These are phyloP conservation scores for Atalantia buxifolia DNA, from an alignment of 345 rosid species.

Conservation along the genomic window DNA sequence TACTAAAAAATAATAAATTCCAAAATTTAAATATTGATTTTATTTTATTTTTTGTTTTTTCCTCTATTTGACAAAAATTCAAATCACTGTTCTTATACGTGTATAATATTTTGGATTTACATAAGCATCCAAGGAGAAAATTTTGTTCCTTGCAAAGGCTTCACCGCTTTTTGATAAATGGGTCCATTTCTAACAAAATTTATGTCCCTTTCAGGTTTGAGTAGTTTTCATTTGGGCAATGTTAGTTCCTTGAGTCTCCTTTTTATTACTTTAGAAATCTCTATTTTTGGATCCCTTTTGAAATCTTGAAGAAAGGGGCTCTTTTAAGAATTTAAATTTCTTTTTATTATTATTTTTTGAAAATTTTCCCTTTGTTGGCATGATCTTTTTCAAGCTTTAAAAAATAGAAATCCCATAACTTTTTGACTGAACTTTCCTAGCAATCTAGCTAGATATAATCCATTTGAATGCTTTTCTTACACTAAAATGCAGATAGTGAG, in stretches of 20 bases:
- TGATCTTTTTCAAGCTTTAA: conserved; percentile 25
- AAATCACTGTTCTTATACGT: background rate
- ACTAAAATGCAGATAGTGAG: conserved; percentile 21
- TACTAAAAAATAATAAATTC: background rate
- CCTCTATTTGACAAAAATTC: background rate
- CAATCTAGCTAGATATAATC: background rate
- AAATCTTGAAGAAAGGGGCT: conserved; percentile 23
- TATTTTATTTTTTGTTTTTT: background rate
- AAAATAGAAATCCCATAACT: conserved; percentile 16
- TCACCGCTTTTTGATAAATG: conserved; percentile 16
- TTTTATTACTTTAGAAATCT: conserved; percentile 27
- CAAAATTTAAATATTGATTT: background rate
- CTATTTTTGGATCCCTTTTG: conserved; percentile 42
- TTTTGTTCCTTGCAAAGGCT: background rate
- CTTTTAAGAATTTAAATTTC: conserved; percentile 33
- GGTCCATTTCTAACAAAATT: conserved; percentile 35
- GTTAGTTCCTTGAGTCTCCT: conserved; percentile 1
- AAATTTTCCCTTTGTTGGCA: conserved; percentile 39
- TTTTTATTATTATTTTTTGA: background rate
- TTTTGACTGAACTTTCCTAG: conserved; percentile 46
- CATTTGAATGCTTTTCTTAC: conserved; percentile 25
- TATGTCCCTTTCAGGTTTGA: conserved; percentile 29
- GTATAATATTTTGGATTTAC: background rate
- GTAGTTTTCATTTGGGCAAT: conserved; percentile 18
- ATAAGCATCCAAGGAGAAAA: conserved; percentile 29